Percentiles rank a stretch among this genome's conserved stretches.
Evolutionary conservation across 2,329 filamentous ascomycete species (phyloP).

Genomic region (Sclerotinia trifoliorum): DNA sequence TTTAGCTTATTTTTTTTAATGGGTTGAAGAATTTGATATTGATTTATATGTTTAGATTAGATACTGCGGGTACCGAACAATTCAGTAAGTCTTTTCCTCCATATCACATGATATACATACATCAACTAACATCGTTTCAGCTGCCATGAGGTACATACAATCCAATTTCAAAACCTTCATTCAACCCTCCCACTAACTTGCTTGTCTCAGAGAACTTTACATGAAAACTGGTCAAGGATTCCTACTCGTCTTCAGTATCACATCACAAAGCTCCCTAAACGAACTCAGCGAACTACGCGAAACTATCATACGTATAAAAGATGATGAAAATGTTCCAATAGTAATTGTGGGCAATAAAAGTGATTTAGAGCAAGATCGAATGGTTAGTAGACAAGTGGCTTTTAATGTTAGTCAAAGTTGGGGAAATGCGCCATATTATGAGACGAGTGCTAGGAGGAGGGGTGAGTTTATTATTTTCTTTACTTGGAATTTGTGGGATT

Average conservation of each 20-base stretch:
- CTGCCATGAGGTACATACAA: conserved; percentile 54
- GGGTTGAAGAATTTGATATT: conserved; percentile 22
- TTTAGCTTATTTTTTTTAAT: conserved; percentile 19
- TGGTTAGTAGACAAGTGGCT: conserved; percentile 61
- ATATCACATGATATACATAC: conserved; percentile 30
- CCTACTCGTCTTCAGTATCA: conserved; percentile 73
- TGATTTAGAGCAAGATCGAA: conserved; percentile 69
- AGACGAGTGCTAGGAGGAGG: conserved; percentile 64
- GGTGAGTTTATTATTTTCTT: conserved; percentile 38
- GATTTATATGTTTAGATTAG: conserved; percentile 48
- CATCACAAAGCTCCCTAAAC: conserved; percentile 64
- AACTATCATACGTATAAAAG: conserved; percentile 72
- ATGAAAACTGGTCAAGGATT: conserved; percentile 77
- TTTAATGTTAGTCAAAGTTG: conserved; percentile 67
- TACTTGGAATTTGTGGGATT: background rate
- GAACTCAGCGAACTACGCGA: conserved; percentile 71
- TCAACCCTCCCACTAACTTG: background rate
- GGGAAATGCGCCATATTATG: conserved; percentile 72
- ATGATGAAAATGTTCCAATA: conserved; percentile 66
- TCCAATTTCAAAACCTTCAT: too few species aligned
- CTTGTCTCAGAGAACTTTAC: conserved; percentile 59
- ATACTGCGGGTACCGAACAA: conserved; percentile 73
- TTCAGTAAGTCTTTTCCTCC: conserved; percentile 57
- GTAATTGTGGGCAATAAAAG: conserved; percentile 75
- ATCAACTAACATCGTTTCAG: conserved; percentile 40